phyloP scores from a whole-genome alignment of 805 yeast species.

The Debaryomyces tyrocola region DNA sequence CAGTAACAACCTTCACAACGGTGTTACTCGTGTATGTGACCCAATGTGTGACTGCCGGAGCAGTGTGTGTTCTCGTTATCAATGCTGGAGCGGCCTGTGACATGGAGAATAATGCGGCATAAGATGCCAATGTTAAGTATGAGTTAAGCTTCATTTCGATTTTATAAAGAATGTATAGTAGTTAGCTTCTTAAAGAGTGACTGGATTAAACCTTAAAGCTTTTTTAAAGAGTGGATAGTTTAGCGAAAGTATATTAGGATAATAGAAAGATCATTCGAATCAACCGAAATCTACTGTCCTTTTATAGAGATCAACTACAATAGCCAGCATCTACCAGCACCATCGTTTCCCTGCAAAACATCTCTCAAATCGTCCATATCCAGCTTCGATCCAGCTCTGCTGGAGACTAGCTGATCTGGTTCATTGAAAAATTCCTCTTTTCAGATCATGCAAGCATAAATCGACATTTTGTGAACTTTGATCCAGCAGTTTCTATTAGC shows the following conservation, averaged over 20 bases:
- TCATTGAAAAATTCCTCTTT: not conserved
- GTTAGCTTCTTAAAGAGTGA: slow-evolving; percentile 1
- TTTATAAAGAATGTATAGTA: slow-evolving; percentile 1
- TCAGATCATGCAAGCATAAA: not conserved
- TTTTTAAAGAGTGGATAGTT: not conserved
- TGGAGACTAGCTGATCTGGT: not conserved
- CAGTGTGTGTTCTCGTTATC: slow-evolving; percentile 25
- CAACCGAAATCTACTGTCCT: not conserved
- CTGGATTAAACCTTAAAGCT: no score
- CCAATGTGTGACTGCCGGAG: slow-evolving; percentile 26
- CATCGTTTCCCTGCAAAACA: not conserved
- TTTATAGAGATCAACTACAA: not conserved
- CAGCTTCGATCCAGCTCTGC: not conserved
- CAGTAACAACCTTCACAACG: slow-evolving; percentile 10
- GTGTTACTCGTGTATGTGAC: slow-evolving; percentile 20
- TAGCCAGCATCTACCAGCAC: not conserved
- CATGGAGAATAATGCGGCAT: slow-evolving; percentile 14
- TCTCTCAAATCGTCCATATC: not conserved
- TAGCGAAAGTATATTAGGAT: not conserved
- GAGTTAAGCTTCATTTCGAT: slow-evolving; percentile 1
- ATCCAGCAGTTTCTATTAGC: not conserved
- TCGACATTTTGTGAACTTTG: not conserved
- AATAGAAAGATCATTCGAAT: not conserved
- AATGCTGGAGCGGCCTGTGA: slow-evolving; percentile 24
- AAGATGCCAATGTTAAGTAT: not conserved